A percentile compares a stretch with the other conserved stretches of the same genome.
Evolutionary conservation across 2,329 filamentous ascomycete genomes (phyloP).

Genomic region (Lecanicillium sp.): DNA sequence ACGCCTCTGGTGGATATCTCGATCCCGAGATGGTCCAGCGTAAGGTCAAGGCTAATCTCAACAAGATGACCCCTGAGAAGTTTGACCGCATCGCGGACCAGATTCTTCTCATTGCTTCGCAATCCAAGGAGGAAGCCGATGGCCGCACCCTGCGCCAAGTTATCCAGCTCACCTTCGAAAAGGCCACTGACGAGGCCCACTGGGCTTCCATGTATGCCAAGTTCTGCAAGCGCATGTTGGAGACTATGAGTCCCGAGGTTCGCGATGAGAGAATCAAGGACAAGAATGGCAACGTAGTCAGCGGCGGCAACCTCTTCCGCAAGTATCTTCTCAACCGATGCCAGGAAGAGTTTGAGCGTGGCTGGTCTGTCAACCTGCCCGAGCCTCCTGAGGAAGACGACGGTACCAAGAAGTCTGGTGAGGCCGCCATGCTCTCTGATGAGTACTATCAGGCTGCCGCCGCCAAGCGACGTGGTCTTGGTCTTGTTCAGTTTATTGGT

Average conservation of each 20-base stretch:
- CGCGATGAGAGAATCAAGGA: constrained; percentile 92
- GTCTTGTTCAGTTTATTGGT: constrained; percentile 98
- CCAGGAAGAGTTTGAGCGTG: constrained; percentile 97
- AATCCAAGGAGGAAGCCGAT: constrained; percentile 92
- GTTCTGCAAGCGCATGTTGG: constrained; percentile 95
- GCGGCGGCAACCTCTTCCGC: constrained; percentile 88
- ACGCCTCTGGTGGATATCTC: constrained; percentile 50
- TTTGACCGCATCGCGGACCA: constrained; percentile 94
- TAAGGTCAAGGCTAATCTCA: constrained; percentile 96
- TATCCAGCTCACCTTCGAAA: constrained; percentile 98
- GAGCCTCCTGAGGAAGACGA: constrained; percentile 55
- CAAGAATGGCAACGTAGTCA: constrained; percentile 79
- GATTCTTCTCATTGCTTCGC: constrained; percentile 83
- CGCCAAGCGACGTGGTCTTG: constrained; percentile 91
- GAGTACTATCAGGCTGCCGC: constrained; percentile 94
- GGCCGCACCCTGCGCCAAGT: constrained; percentile 93
- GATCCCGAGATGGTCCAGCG: constrained; percentile 91
- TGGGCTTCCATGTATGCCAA: constrained; percentile 99
- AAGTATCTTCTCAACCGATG: constrained; percentile 98
- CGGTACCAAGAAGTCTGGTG: constrained; percentile 46
- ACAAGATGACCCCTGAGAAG: constrained; percentile 99
- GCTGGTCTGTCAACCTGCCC: constrained; percentile 86
- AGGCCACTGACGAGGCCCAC: constrained; percentile 95
- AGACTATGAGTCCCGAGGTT: constrained; percentile 90
- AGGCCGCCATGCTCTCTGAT: constrained; percentile 80